Evolutionary conservation across 805 yeast species (phyloP).

Genomic region (Cyberlindnera galapagoensis): DNA sequence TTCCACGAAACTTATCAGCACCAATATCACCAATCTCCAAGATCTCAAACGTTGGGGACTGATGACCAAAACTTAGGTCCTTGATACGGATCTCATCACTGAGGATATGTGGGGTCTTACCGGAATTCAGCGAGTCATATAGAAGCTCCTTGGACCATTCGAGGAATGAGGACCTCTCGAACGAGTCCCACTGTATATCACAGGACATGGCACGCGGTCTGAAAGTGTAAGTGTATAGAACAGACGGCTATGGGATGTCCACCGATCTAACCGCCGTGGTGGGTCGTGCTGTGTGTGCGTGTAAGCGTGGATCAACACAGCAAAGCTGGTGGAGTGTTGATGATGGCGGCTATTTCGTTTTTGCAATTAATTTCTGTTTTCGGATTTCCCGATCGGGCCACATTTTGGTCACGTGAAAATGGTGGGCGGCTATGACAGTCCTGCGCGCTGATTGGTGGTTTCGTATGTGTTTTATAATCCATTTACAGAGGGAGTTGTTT

Average conservation of each 20-base stretch:
- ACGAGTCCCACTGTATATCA: conserved; percentile 68
- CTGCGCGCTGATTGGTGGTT: no score
- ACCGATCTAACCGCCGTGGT: no score
- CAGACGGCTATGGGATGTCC: no score
- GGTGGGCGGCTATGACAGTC: no score
- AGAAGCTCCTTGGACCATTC: conserved; percentile 58
- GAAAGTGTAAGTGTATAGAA: no score
- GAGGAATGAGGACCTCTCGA: conserved; percentile 58
- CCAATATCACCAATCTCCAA: conserved; percentile 80
- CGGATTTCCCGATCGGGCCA: no score
- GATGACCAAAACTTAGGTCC: conserved; percentile 66
- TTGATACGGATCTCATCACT: conserved; percentile 64
- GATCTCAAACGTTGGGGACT: conserved; percentile 71
- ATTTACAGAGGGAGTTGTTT: no score
- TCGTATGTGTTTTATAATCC: no score
- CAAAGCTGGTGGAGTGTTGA: not conserved
- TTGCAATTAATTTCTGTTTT: no score
- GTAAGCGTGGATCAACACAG: not conserved
- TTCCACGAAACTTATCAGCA: conserved; percentile 70
- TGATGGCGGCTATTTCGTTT: not conserved
- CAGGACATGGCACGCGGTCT: conserved; percentile 77
- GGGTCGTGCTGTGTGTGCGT: no score
- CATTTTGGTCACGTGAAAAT: no score
- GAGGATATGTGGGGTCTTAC: conserved; percentile 61
- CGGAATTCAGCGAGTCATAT: conserved; percentile 68